Conservation (phyloP, 805 yeast genomes). For the Nakazawaea wyomingensis region DNA sequence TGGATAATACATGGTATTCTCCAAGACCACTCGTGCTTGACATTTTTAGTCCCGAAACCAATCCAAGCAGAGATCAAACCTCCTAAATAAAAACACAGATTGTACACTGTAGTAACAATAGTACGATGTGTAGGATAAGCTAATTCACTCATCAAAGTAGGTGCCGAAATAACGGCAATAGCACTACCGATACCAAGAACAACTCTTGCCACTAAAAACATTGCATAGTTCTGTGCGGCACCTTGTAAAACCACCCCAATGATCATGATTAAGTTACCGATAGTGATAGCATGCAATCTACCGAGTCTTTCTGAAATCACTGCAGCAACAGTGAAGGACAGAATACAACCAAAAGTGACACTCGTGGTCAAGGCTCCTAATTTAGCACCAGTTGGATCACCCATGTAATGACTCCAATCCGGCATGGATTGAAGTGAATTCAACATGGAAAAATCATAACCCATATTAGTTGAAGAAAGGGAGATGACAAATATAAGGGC, state of each 20-base stretch:
- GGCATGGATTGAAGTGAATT: constrained; percentile 44
- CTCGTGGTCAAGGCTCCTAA: constrained; percentile 38
- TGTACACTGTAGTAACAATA: constrained; percentile 35
- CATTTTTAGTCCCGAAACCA: constrained; percentile 36
- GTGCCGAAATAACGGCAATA: constrained; percentile 33
- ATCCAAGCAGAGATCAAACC: constrained; percentile 48
- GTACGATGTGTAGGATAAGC: constrained; percentile 37
- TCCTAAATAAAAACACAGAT: constrained; percentile 48
- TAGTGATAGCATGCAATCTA: constrained; percentile 24
- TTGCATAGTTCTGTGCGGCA: constrained; percentile 19
- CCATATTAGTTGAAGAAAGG: constrained; percentile 32
- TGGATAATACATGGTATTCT: constrained; percentile 33
- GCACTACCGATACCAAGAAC: constrained; percentile 39
- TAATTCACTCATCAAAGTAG: constrained; percentile 40
- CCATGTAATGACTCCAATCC: constrained; percentile 34
- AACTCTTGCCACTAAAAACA: constrained; percentile 36
- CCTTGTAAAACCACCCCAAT: constrained; percentile 11
- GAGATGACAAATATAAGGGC: constrained; percentile 26
- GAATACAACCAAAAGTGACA: constrained; percentile 33
- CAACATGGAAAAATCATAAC: constrained; percentile 45
- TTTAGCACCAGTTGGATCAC: constrained; percentile 35
- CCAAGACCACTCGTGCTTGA: constrained; percentile 5
- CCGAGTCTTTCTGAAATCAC: constrained; percentile 33
- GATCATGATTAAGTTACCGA: constrained; percentile 7
- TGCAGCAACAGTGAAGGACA: constrained; percentile 25